Evolutionary conservation across 2,329 filamentous ascomycete species (phyloP).

Genomic region (Clarireedia sp.): DNA sequence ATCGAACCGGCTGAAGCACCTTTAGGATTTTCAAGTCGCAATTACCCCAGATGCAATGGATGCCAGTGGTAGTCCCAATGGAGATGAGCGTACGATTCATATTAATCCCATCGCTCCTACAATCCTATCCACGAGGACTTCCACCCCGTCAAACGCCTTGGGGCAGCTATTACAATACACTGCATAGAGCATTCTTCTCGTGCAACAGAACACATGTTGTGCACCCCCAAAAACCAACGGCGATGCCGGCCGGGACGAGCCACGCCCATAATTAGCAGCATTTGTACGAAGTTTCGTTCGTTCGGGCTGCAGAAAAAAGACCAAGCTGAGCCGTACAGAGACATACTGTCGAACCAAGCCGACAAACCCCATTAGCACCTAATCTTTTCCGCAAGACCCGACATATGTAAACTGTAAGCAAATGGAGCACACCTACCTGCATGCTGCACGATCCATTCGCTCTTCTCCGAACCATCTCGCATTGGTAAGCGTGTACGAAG

Average conservation of each 20-base stretch:
- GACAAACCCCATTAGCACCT: no score
- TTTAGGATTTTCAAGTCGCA: background rate
- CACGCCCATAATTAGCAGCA: background rate
- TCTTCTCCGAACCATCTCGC: background rate
- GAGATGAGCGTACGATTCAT: background rate
- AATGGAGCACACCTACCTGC: no score
- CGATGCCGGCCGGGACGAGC: background rate
- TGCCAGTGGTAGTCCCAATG: background rate
- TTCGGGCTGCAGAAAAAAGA: background rate
- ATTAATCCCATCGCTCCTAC: background rate
- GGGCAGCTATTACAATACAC: background rate
- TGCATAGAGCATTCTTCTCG: background rate
- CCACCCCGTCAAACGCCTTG: background rate
- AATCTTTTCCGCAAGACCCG: background rate
- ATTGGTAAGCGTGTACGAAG: background rate
- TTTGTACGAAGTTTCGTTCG: background rate
- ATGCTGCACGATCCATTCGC: background rate
- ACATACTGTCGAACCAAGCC: no score
- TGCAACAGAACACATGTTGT: constrained; percentile 1
- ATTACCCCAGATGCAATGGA: background rate
- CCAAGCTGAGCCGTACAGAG: background rate
- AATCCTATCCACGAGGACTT: background rate
- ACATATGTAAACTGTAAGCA: background rate
- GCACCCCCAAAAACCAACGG: constrained; percentile 1
- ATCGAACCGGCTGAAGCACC: background rate